A percentile compares a stretch with the other conserved stretches of the same genome.
These are phyloP conservation scores for Chrysoporthe deuterocubensis DNA, from an alignment of 2,329 filamentous ascomycete genomes.

Conservation along the genomic window DNA sequence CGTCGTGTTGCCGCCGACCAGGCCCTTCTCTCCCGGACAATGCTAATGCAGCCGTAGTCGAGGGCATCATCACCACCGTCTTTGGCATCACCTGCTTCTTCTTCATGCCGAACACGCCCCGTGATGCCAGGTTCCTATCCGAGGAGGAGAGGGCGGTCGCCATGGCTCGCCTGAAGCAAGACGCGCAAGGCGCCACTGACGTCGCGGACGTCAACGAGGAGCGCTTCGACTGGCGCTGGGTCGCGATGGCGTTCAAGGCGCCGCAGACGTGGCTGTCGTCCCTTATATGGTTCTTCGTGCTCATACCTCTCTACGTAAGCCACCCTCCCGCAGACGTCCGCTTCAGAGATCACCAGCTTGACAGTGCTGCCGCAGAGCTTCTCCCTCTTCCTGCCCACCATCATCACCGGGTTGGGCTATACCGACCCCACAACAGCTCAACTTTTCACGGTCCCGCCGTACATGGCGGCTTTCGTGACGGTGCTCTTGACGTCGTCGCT, in stretches of 20 bases:
- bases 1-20: no score
- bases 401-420: conserved; percentile 48
- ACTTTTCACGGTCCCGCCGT: conserved; percentile 43
- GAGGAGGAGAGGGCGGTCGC: conserved; percentile 33
- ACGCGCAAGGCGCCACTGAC: conserved; percentile 33
- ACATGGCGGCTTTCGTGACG: conserved; percentile 39
- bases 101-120: no score
- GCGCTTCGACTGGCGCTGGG: conserved; percentile 46
- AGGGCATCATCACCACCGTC: no score
- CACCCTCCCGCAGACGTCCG: no score
- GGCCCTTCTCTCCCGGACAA: no score
- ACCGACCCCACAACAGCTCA: conserved; percentile 41
- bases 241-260: conserved; percentile 37
- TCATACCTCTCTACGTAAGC: no score
- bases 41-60: no score
- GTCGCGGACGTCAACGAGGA: conserved; percentile 40
- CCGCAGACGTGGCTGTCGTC: conserved; percentile 36
- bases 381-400: conserved; percentile 50
- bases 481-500: conserved; percentile 40
- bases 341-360: conserved; percentile 6
- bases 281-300: no score
- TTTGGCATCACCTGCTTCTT: no score
- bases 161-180: conserved; percentile 32
- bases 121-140: conserved; percentile 25
- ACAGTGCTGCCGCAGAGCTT: conserved; percentile 36